Evolutionary conservation across 495 filamentous ascomycete genomes (phyloP), one percentile per base, ranked within the genome.

Genomic region (Cryomyces minteri): DNA sequence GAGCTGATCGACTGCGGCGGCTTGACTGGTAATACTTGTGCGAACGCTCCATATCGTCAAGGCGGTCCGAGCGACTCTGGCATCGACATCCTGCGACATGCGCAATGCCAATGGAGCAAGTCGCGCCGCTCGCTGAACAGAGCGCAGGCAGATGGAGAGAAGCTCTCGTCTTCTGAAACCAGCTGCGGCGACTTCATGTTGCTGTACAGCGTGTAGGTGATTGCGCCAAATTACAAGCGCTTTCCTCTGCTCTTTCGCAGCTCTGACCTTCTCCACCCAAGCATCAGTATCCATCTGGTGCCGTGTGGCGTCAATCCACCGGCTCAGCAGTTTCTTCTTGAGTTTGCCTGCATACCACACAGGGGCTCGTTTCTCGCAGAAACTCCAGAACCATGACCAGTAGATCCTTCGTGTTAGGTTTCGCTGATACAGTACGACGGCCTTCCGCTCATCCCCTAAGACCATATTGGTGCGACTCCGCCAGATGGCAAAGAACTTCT

Each of bases 401-500:
- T 71, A 77, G 5, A 61, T 56, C 25, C 56, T 65, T 41, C 62
- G 55, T 31, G 60, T 60, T 12, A 74, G 45, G 46, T 62, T 71
- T 5, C 58, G 54, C 30, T 70, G 48, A 48, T 70, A 65, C n/a
- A 56, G 43, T n/a, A 50, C 51, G 8, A 67, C 44, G 5, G 76
- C 75, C 37, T 60, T 52, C 1, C 47, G 48, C 42, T 68, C 58
- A 8, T 63, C 47, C 3, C 52, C 54, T 5, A 60, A 58, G 10
- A 67, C 45, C 45, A 51, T 45, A 10, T 58, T 48, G 10, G 63
- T 51, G 39, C 63, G 67, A 34, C 63, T 64, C 39, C 66, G 68
- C 78, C 77, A 82, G 10, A 62, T 46, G 32, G 58, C 54, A 46
- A 81, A 69, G 32, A 76, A 77, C 41, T 70, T 74, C 37, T 65